phyloP scores from a whole-genome alignment of 2,329 filamentous ascomycete species.

The Anisogramma anomala region DNA sequence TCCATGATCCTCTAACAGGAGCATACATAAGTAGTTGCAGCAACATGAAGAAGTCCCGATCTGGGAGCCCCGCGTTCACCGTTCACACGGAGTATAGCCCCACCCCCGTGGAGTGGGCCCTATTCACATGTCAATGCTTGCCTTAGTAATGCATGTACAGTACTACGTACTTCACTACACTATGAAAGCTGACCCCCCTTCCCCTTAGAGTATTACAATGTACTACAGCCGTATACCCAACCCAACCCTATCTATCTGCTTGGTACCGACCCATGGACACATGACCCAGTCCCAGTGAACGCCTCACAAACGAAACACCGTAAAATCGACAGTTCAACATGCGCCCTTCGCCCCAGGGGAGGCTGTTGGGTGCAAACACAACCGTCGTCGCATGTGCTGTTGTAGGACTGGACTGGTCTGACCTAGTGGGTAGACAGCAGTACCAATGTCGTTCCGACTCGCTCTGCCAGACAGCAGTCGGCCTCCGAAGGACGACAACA shows the following conservation, averaged over 20 bases:
- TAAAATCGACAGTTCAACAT: constrained; percentile 5
- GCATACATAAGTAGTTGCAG: no score
- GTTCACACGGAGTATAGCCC: no score
- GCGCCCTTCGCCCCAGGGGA: constrained; percentile 5
- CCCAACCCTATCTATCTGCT: no score
- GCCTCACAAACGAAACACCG: background rate
- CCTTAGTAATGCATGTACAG: background rate
- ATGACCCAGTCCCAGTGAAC: constrained; percentile 1
- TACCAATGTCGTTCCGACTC: constrained; percentile 29
- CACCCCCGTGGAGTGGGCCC: no score
- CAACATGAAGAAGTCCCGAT: no score
- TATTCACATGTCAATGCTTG: background rate
- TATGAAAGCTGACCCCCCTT: background rate
- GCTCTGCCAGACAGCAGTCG: constrained; percentile 22
- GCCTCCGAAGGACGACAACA: constrained; percentile 26
- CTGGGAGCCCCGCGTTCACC: no score
- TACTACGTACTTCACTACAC: background rate
- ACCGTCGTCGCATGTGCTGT: constrained; percentile 6
- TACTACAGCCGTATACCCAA: no score
- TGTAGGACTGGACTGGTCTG: constrained; percentile 3
- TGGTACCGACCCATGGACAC: no score
- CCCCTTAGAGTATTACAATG: no score
- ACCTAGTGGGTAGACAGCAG: background rate
- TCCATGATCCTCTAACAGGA: no score
- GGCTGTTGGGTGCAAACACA: constrained; percentile 7